Conservation (phyloP, 164 flowering plant species). For the Protea cynaroides region DNA sequence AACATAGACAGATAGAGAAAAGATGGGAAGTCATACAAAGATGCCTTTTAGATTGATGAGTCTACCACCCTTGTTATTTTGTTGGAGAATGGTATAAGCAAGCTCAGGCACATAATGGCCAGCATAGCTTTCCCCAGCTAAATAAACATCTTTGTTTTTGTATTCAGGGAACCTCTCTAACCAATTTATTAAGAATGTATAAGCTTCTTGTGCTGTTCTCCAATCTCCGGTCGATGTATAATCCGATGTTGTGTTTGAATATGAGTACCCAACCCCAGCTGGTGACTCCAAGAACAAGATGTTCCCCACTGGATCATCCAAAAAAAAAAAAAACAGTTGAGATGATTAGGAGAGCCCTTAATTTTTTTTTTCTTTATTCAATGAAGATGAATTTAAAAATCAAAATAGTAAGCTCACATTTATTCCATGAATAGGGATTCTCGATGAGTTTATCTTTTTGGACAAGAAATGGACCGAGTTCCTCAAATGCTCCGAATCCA, state of each 20-base stretch:
- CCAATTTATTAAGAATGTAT: slow-evolving; percentile 61
- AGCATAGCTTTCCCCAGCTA: slow-evolving; percentile 72
- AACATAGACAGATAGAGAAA: too few species aligned
- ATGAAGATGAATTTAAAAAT: neutral
- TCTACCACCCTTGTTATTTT: slow-evolving; percentile 27
- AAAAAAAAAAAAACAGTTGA: neutral
- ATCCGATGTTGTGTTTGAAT: slow-evolving; percentile 53
- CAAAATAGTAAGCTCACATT: slow-evolving; percentile 4
- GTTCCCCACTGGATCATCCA: slow-evolving; percentile 48
- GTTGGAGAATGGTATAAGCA: slow-evolving; percentile 49
- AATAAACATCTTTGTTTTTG: slow-evolving; percentile 53
- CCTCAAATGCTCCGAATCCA: slow-evolving; percentile 21
- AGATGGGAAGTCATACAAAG: slow-evolving; percentile 21
- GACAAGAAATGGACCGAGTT: slow-evolving; percentile 27
- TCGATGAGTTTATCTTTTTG: slow-evolving; percentile 13
- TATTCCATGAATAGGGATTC: slow-evolving; percentile 23
- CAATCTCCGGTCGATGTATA: slow-evolving; percentile 36
- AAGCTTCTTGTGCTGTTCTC: slow-evolving; percentile 45
- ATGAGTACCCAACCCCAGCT: slow-evolving; percentile 70
- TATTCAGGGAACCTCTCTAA: slow-evolving; percentile 71
- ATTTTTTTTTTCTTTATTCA: neutral
- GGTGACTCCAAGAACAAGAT: slow-evolving; percentile 72
- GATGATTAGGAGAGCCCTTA: neutral
- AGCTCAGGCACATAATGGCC: slow-evolving; percentile 73
- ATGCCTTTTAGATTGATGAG: slow-evolving; percentile 53